Evolutionary conservation across 179 eudicot species (phyloP).

Genomic region (Silene vulgaris): DNA sequence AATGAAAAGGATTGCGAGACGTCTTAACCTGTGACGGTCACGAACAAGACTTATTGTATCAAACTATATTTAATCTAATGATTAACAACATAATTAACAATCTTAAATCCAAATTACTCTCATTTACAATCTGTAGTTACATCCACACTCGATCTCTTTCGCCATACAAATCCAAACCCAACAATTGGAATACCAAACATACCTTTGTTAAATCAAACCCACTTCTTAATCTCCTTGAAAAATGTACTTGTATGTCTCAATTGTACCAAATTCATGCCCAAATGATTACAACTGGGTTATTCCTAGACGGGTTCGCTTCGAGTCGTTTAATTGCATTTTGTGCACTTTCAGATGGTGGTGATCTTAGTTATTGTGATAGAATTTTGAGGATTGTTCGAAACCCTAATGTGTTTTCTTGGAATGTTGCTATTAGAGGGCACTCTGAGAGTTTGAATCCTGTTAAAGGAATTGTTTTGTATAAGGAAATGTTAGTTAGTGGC

Average conservation of each 20-base stretch:
- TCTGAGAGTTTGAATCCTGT: constrained; percentile 35
- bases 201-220: constrained; percentile 61
- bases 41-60: too few species aligned
- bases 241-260: constrained; percentile 46
- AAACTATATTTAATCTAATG: constrained; percentile 29
- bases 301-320: constrained; percentile 45
- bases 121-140: not conserved
- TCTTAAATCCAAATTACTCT: constrained; percentile 17
- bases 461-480: constrained; percentile 47
- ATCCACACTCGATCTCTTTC: constrained; percentile 41
- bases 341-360: too few species aligned
- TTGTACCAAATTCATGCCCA: constrained; percentile 58
- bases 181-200: constrained; percentile 67
- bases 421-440: constrained; percentile 54
- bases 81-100: constrained; percentile 21
- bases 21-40: too few species aligned
- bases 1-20: too few species aligned
- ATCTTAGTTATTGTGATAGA: not conserved
- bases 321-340: too few species aligned
- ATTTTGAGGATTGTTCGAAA: constrained; percentile 35
- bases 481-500: constrained; percentile 12
- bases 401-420: constrained; percentile 67
- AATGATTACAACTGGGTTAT: constrained; percentile 57
- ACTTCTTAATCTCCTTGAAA: constrained; percentile 49
- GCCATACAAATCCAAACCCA: constrained; percentile 47